phyloP scores from a whole-genome alignment of 169 alveolate species.

The Sarcocystis neurona region DNA sequence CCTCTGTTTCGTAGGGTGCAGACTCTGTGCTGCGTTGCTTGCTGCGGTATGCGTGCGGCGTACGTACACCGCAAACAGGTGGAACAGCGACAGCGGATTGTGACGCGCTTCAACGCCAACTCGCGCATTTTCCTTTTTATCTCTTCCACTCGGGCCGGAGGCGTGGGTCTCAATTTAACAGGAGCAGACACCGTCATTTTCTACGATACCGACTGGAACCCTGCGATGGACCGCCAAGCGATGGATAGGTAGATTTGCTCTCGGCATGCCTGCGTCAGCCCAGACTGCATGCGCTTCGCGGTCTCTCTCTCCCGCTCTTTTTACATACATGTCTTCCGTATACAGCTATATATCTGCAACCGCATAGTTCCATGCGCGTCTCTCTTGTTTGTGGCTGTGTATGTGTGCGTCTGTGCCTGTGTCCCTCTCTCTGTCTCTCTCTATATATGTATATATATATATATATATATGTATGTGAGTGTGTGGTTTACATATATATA shows the following conservation, averaged over 20 bases:
- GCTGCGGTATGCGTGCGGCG: neutral
- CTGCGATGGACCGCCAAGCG: constrained; percentile 99
- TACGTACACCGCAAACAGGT: no score
- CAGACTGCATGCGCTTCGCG: neutral
- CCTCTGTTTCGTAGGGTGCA: no score
- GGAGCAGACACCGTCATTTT: constrained; percentile 97
- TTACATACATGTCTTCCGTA: neutral
- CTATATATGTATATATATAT: neutral
- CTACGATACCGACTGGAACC: constrained; percentile 99
- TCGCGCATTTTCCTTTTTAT: constrained; percentile 93
- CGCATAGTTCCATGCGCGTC: no score
- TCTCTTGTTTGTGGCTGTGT: no score
- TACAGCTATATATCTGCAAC: no score
- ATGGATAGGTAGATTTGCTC: constrained; percentile 94
- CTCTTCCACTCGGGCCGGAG: constrained; percentile 98
- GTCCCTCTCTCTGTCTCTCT: no score
- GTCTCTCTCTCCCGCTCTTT: neutral
- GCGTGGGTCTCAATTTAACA: constrained; percentile 97
- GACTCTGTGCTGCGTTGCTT: neutral
- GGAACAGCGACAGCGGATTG: constrained; percentile 94
- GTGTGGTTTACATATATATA: no score
- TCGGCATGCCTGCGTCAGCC: no score
- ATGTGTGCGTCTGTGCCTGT: no score
- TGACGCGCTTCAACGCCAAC: constrained; percentile 93
- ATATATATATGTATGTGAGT: no score